phyloP scores from a whole-genome alignment of 2,329 filamentous ascomycete species.

The Didymella lethalis region DNA sequence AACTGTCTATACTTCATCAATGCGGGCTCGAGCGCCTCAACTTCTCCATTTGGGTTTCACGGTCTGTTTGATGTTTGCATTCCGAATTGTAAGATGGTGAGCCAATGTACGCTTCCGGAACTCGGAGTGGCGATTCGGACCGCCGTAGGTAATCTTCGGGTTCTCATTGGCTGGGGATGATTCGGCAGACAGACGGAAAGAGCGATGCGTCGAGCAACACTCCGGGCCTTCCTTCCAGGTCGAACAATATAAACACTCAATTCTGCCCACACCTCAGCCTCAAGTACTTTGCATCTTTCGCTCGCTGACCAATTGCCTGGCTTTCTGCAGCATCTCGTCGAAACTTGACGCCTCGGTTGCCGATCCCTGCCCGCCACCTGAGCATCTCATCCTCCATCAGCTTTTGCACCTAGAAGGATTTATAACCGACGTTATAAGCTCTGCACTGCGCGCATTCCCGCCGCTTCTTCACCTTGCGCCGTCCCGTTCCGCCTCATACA shows the following conservation, averaged over 20 bases:
- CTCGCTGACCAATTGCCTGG: conserved; percentile 9
- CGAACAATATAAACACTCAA: conserved; percentile 18
- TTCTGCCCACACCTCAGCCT: conserved; percentile 10
- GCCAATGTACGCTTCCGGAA: not conserved
- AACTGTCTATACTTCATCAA: too few relatives aligned
- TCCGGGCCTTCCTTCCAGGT: conserved; percentile 16
- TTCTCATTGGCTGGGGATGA: conserved; percentile 18
- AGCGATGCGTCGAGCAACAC: conserved; percentile 7
- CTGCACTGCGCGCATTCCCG: conserved; percentile 10
- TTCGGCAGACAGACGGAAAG: conserved; percentile 12
- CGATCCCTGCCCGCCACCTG: conserved; percentile 19
- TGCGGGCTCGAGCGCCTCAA: too few relatives aligned
- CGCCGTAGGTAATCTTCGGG: conserved; percentile 13
- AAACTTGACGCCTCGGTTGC: conserved; percentile 10
- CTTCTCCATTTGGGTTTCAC: too few relatives aligned
- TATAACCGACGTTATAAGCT: conserved; percentile 20
- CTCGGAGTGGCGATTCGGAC: conserved; percentile 21
- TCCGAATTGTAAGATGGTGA: not conserved
- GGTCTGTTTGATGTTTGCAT: not conserved
- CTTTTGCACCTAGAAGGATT: conserved; percentile 17
- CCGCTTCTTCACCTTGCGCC: conserved; percentile 1
- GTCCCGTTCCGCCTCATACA: conserved; percentile 1
- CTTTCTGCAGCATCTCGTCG: not conserved
- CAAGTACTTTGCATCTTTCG: not conserved
- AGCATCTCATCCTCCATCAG: conserved; percentile 9